Base-by-base conservation (phyloP, 2,329 filamentous ascomycete species). In the Alternaria panax region DNA sequence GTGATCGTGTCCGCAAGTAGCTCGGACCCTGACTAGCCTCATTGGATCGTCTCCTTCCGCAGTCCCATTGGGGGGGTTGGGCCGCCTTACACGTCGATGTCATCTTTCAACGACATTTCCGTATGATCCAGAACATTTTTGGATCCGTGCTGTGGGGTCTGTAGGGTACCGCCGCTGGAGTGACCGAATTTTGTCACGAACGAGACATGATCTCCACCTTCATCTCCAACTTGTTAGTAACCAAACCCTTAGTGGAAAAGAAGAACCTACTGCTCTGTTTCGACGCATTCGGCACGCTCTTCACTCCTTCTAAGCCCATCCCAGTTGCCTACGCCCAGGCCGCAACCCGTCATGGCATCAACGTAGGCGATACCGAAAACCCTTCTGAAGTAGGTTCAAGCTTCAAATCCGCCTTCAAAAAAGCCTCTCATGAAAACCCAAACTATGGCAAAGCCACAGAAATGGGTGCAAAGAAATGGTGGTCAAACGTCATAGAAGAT, bases 261-360 rank as follows among this genome's bases (percentile, higher is more conserved):
- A 75, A 65, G 52, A 85, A 86, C 60, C 79, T 89, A 2, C 75
- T 89, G 0, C 73, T 89, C 1, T 87, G 85, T 60, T 85, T 90
- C 53, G 87, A 90, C 71, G 87, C 87, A 5, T 89, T 89, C 65
- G 86, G 85, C n/a, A 90, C 87, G 0, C 78, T 90, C 2, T 89
- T 88, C 74, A 77, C 74, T 11, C 86, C 87, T 0, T 82, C 78
- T 48, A 67, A 69, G 9, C 77, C 85, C 1, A 81, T 89, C 7
- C 77, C 80, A 5, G 71, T 78, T 52, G 85, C 88, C 65, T 90
- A 90, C 71, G 80, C 76, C 36, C 74, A 80, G 20, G 78, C 85
- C 2, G 87, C 86, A 1, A 72, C 80, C 18, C 74, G 80, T 52
- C 80, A 84, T 68, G 86, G 86, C 3, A 66, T 88, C 40, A 65